phyloP scores from a whole-genome alignment of 768 basidiomycete genomes.

The Suillus plorans region DNA sequence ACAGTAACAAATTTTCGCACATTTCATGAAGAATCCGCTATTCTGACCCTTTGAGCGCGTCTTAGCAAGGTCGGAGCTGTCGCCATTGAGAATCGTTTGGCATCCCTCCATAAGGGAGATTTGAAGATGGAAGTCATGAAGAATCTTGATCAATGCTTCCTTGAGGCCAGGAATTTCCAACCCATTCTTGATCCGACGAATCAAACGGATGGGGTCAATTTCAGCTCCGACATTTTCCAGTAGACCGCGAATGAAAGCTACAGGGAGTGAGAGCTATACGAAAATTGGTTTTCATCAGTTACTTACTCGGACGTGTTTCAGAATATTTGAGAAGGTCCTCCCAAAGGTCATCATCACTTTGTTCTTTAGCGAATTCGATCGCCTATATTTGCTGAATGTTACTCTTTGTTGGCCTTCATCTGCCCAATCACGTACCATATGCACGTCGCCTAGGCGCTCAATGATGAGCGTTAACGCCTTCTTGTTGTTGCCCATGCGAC shows the following conservation, averaged over 20 bases:
- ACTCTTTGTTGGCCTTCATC: not conserved
- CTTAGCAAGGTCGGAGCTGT: constrained; percentile 70
- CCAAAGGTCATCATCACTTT: constrained; percentile 96
- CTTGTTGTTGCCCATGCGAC: constrained; percentile 98
- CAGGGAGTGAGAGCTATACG: constrained; percentile 1
- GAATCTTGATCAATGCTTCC: constrained; percentile 91
- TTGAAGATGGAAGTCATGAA: constrained; percentile 95
- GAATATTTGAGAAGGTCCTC: constrained; percentile 94
- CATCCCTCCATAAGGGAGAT: constrained; percentile 92
- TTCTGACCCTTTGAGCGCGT: constrained; percentile 75
- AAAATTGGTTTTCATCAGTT: not conserved
- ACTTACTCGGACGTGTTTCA: constrained; percentile 84
- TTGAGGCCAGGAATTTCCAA: constrained; percentile 96
- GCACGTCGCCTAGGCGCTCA: constrained; percentile 89
- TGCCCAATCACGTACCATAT: constrained; percentile 53
- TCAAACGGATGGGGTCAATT: constrained; percentile 92
- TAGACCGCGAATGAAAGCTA: constrained; percentile 91
- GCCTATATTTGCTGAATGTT: constrained; percentile 48
- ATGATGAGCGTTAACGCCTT: constrained; percentile 93
- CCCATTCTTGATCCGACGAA: constrained; percentile 93
- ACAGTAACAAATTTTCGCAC: constrained; percentile 46
- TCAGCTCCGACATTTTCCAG: constrained; percentile 96
- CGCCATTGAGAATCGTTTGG: constrained; percentile 81
- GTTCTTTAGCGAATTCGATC: constrained; percentile 97
- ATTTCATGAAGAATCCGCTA: constrained; percentile 72